Conservation (phyloP, 495 filamentous ascomycete species). For the Penicillium paxilli region DNA sequence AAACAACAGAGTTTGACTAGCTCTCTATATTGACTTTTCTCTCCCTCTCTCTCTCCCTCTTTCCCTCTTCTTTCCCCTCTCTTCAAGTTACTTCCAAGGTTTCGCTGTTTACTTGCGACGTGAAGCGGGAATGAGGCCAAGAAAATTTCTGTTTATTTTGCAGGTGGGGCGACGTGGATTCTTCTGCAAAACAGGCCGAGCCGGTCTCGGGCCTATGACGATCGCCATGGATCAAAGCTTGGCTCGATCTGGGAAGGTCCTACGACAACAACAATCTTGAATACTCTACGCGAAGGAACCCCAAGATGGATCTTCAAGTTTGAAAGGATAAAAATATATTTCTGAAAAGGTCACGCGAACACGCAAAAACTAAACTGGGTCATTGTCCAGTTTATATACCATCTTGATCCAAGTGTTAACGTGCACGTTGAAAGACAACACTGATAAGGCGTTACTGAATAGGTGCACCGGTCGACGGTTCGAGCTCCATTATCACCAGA, state of each 20-base stretch:
- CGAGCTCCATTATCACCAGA: constrained; percentile 1
- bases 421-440: not conserved
- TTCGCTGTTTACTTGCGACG: not conserved
- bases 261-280: not conserved
- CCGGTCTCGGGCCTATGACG: constrained; percentile 16
- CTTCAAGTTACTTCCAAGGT: no score
- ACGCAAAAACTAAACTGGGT: not conserved
- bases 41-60: no score
- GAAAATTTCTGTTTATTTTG: constrained; percentile 14
- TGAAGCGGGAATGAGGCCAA: not conserved
- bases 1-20: no score
- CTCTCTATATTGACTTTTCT: not conserved
- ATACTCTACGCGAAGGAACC: not conserved
- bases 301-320: no score
- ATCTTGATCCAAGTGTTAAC: constrained; percentile 1
- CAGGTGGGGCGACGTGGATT: constrained; percentile 21
- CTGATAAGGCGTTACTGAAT: constrained; percentile 15
- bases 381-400: constrained; percentile 12
- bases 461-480: constrained; percentile 3
- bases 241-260: constrained; percentile 1
- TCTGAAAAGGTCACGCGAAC: not conserved
- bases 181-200: constrained; percentile 13
- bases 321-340: not conserved
- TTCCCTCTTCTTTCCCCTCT: no score
- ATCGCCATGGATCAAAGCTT: constrained; percentile 16